Base-by-base conservation (phyloP, 768 basidiomycete species). In the Suillus fuscotomentosus region DNA sequence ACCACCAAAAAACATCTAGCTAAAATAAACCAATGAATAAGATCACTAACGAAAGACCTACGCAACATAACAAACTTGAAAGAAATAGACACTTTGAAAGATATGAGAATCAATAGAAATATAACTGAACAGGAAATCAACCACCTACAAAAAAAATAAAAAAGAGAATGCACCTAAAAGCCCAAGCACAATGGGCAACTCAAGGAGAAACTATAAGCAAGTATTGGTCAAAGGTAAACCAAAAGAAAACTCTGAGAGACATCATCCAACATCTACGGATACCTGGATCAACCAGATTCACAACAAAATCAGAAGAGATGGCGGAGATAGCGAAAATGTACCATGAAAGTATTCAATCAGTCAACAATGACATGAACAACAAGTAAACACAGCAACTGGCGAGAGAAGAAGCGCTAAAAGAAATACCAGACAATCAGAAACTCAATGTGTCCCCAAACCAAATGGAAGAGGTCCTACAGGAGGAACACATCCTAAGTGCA, bases 401-500 rank as follows among this genome's bases (percentile, higher is more conserved):
- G 17, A 42, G 42, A 20, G 17, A 20, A 2, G 3, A 0, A 9
- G 8, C 20, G 0, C 7, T 20, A 0, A 8, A 20, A 9, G 43
- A 45, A n/a, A n/a, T 45, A 45, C 43, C 43, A n/a, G 20, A 45
- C 0, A 0, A 20, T 2, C 43, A 45, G 9, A 45, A 45, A 45
- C 3, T 45, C 0, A 10, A 10, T 0, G 0, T 1, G 0, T 10
- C 3, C 4, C 3, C 43, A n/a, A n/a, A 10, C 0, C 8, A 45
- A 10, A 20, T 45, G 20, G 9, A 20, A 0, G 2, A 20, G 20
- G 0, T 3, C 7, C 3, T 43, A 0, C 0, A 43, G 3, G 42
- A 43, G 7, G 27, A 66, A 39, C 43, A 67, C 38, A 59, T 74
- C 38, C 14, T 24, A 7, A 69, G 5, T 69, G 0, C 48, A 76